Percentiles rank a stretch among this genome's conserved stretches.
These are phyloP conservation scores for Trichoderma afroharzianum DNA, from an alignment of 2,329 filamentous ascomycete genomes.

Conservation along the genomic window DNA sequence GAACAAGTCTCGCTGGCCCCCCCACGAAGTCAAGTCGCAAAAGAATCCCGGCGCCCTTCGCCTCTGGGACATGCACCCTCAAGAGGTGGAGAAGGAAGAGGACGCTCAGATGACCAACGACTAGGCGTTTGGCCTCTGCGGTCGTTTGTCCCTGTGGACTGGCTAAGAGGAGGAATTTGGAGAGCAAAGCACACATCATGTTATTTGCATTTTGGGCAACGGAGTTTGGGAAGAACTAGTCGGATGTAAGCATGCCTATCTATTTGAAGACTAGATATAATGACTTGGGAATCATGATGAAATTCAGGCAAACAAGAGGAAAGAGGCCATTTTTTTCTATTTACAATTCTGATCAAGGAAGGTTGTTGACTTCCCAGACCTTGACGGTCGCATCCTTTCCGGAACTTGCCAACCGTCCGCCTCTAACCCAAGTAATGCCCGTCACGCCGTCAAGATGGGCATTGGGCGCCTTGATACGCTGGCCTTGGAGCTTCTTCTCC, in stretches of 20 bases:
- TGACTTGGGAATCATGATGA: constrained; percentile 2
- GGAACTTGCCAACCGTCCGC: constrained; percentile 68
- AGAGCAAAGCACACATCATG: neutral
- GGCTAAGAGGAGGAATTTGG: neutral
- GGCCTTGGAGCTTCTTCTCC: constrained; percentile 70
- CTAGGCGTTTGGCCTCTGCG: constrained; percentile 29
- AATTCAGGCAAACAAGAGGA: neutral
- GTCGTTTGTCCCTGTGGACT: constrained; percentile 11
- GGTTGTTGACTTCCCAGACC: constrained; percentile 60
- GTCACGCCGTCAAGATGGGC: constrained; percentile 96
- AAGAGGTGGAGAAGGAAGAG: constrained; percentile 35
- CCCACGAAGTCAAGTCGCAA: constrained; percentile 25
- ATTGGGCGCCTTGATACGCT: constrained; percentile 77
- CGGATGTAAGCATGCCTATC: neutral
- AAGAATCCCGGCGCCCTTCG: constrained; percentile 22
- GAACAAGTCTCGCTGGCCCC: constrained; percentile 34
- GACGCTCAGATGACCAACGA: constrained; percentile 38
- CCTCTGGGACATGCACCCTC: constrained; percentile 35
- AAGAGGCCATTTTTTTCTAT: neutral
- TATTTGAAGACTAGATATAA: neutral
- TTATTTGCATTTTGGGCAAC: neutral
- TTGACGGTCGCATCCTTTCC: constrained; percentile 91
- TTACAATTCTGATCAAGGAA: constrained; percentile 27
- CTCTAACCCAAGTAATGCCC: constrained; percentile 75
- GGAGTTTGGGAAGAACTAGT: neutral